A percentile compares a stretch with the other conserved stretches of the same genome.
Conservation (phyloP, 2,329 filamentous ascomycete species). For the Ascosphaera apis region DNA sequence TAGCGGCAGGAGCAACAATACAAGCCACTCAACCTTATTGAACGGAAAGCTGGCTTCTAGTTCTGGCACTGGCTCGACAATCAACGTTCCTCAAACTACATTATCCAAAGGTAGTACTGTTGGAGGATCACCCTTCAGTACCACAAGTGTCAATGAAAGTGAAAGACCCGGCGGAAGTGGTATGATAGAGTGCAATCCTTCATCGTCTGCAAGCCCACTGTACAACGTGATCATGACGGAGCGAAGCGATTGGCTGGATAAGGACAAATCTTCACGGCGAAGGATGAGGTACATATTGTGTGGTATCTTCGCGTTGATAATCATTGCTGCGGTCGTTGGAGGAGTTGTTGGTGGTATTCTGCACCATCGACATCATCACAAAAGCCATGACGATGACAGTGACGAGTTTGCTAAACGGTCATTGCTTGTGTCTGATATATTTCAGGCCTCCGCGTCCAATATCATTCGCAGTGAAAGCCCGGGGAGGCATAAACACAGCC, state of each 20-base stretch:
- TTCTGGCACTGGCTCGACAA: constrained; percentile 21
- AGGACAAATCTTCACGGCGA: constrained; percentile 39
- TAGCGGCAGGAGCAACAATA: background rate
- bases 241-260: constrained; percentile 41
- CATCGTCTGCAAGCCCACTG: background rate
- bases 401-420: too few species aligned
- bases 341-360: constrained; percentile 54
- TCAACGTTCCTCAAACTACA: constrained; percentile 18
- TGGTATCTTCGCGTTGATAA: constrained; percentile 36
- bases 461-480: too few species aligned
- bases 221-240: constrained; percentile 37
- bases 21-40: background rate
- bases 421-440: too few species aligned
- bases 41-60: constrained; percentile 11
- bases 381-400: too few species aligned
- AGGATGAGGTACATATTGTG: constrained; percentile 47
- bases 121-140: constrained; percentile 3
- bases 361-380: constrained; percentile 25
- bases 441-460: too few species aligned
- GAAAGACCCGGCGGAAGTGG: background rate
- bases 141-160: constrained; percentile 4
- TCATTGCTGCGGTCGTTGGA: constrained; percentile 48
- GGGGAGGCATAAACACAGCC: too few species aligned
- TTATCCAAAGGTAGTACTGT: constrained; percentile 10
- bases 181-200: background rate